Conservation (phyloP, 148 eudicot species). For the Drosera capensis region DNA sequence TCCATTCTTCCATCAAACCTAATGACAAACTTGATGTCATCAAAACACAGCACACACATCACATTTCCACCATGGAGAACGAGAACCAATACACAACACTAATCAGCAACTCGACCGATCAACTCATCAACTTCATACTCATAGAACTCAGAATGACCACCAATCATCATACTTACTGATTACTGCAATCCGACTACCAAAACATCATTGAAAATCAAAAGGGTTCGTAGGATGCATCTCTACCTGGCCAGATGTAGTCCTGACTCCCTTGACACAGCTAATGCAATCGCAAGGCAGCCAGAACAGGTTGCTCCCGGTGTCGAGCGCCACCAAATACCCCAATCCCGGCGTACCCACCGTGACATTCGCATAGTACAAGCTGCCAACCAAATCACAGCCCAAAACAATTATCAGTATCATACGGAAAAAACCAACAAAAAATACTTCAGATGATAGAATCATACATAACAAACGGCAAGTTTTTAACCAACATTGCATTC, state of each 20-base stretch:
- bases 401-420: too few relatives aligned
- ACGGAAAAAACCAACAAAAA: too few relatives aligned
- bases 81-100: too few relatives aligned
- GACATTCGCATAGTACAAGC: slow-evolving; percentile 44
- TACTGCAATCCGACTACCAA: neutral
- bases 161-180: too few relatives aligned
- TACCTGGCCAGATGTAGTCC: slow-evolving; percentile 20
- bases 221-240: slow-evolving; percentile 3
- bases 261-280: slow-evolving; percentile 19
- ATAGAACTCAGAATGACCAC: too few relatives aligned
- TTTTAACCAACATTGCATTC: too few relatives aligned
- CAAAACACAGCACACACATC: too few relatives aligned
- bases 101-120: too few relatives aligned
- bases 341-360: slow-evolving; percentile 37
- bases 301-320: slow-evolving; percentile 51
- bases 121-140: too few relatives aligned
- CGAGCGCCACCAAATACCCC: slow-evolving; percentile 46
- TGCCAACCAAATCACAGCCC: slow-evolving; percentile 9
- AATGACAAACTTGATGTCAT: too few relatives aligned
- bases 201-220: neutral
- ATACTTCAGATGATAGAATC: neutral
- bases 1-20: too few relatives aligned
- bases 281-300: slow-evolving; percentile 57
- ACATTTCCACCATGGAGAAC: too few relatives aligned
- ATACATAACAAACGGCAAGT: neutral